Percentiles rank a stretch among this genome's conserved stretches.
Conservation (phyloP, 345 rosid genomes). For the Balakata baccata region DNA sequence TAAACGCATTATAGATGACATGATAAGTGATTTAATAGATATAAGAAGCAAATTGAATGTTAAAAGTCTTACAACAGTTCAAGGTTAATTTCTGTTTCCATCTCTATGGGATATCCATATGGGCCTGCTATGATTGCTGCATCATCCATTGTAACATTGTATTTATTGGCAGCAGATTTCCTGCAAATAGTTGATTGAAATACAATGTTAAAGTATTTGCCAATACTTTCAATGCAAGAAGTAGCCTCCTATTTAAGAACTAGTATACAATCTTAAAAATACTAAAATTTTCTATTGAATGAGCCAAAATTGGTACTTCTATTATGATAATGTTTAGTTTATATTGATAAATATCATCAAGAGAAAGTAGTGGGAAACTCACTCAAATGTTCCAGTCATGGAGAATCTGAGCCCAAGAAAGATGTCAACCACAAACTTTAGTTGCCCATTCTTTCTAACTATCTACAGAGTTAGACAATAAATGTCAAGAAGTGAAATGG, state of each 20-base stretch:
- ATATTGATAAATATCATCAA: background rate
- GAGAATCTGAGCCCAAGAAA: constrained; percentile 79
- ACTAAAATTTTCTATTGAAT: no score
- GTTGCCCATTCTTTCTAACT: constrained; percentile 50
- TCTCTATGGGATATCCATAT: constrained; percentile 68
- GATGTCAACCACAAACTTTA: constrained; percentile 69
- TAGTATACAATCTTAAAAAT: no score
- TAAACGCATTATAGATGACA: background rate
- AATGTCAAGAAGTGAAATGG: constrained; percentile 3
- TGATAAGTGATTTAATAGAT: no score
- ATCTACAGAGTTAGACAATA: constrained; percentile 38
- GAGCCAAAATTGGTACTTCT: background rate
- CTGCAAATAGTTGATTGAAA: constrained; percentile 28
- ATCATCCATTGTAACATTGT: constrained; percentile 67
- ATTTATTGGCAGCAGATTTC: constrained; percentile 43
- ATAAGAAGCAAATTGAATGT: background rate
- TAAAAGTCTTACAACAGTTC: constrained; percentile 60
- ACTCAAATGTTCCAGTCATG: constrained; percentile 69
- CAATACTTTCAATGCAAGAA: no score
- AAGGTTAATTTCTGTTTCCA: constrained; percentile 56
- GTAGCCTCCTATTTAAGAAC: no score
- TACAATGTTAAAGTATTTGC: no score
- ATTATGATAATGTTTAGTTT: no score
- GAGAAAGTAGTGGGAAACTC: constrained; percentile 26
- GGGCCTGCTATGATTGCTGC: constrained; percentile 77